These are phyloP conservation scores for Penicillium maclennaniae DNA, from an alignment of 495 filamentous ascomycete species.

Conservation along the genomic window DNA sequence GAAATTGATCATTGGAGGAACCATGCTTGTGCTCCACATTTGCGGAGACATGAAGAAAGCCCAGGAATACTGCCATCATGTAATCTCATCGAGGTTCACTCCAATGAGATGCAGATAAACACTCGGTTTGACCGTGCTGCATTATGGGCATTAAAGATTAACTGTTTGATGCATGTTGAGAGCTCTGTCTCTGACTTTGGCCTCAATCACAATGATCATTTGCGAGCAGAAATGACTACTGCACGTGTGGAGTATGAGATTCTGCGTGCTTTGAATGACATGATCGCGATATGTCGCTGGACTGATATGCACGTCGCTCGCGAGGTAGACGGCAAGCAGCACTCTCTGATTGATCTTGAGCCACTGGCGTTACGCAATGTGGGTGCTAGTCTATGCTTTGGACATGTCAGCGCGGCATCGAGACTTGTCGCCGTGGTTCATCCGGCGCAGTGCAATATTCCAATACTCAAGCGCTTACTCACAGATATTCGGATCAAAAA, in stretches of 20 bases:
- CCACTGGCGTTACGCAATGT: conserved; percentile 6
- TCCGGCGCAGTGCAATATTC: no score
- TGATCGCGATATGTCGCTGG: conserved; percentile 5
- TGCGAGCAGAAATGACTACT: conserved; percentile 1
- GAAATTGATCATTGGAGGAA: conserved; percentile 10
- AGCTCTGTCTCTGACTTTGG: conserved; percentile 4
- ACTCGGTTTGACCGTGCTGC: conserved; percentile 8
- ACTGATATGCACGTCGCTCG: not conserved
- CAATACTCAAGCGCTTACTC: not conserved
- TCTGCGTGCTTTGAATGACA: conserved; percentile 12
- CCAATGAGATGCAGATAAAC: not conserved
- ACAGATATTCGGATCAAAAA: not conserved
- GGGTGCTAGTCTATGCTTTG: conserved; percentile 7
- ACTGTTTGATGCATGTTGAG: conserved; percentile 13
- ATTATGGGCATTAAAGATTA: conserved; percentile 8
- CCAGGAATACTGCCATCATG: not conserved
- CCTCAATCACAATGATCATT: not conserved
- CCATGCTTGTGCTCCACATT: conserved; percentile 3
- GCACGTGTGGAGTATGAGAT: conserved; percentile 40
- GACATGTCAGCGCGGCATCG: conserved; percentile 4
- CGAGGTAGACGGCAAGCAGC: not conserved
- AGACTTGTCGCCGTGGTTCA: not conserved
- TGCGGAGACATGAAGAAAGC: conserved; percentile 1
- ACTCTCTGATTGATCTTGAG: conserved; percentile 7
- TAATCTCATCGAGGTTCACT: not conserved